These are phyloP conservation scores for Fusarium verrucosum DNA, from an alignment of 2,329 filamentous ascomycete species.

Conservation along the genomic window DNA sequence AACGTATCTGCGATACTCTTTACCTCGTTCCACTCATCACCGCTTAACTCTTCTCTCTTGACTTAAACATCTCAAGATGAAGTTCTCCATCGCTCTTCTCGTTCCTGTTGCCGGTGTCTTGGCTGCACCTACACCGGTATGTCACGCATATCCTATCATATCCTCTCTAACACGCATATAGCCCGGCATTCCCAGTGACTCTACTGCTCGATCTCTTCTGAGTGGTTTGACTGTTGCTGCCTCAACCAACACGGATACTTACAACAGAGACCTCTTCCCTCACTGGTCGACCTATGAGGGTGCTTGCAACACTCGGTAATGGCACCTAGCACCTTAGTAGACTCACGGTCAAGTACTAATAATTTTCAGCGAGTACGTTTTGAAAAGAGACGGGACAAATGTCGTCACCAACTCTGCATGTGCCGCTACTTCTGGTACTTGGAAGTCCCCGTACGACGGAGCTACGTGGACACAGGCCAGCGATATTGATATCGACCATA, in stretches of 20 bases:
- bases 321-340: background rate
- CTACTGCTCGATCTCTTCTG: constrained; percentile 67
- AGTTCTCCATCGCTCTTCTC: constrained; percentile 43
- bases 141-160: background rate
- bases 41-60: background rate
- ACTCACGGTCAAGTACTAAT: constrained; percentile 9
- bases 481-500: constrained; percentile 84
- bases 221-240: constrained; percentile 65
- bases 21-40: background rate
- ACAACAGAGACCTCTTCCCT: constrained; percentile 74
- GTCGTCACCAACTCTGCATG: constrained; percentile 70
- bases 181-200: constrained; percentile 70
- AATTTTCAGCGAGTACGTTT: constrained; percentile 9
- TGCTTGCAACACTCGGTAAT: constrained; percentile 72
- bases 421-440: constrained; percentile 70
- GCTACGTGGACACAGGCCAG: constrained; percentile 72
- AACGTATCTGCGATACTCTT: background rate
- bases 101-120: constrained; percentile 43
- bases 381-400: constrained; percentile 70
- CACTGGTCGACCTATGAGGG: constrained; percentile 74
- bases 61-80: constrained; percentile 42
- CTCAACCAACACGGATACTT: constrained; percentile 63
- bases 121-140: constrained; percentile 47
- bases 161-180: background rate
- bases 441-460: constrained; percentile 79